Evolutionary conservation across 352 stramenopile genomes (phyloP).

Genomic region (Plasmopara muralis): DNA sequence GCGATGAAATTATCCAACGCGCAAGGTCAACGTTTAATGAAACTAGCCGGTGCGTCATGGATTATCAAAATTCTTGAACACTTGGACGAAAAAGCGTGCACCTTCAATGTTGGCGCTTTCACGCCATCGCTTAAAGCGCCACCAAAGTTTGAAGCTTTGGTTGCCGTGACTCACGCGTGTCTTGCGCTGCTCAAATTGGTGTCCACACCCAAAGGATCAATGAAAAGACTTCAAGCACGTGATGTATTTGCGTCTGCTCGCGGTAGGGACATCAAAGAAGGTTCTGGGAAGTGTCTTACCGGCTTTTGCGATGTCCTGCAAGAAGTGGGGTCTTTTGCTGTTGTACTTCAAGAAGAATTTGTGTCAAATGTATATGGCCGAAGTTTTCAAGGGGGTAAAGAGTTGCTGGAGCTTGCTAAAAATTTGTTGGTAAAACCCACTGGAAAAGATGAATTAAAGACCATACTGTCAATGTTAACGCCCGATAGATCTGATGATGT

Average conservation of each 20-base stretch:
- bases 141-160: slow-evolving; percentile 17
- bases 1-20: slow-evolving; percentile 54
- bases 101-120: slow-evolving; percentile 1
- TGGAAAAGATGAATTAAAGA: slow-evolving; percentile 7
- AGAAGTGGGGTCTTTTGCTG: slow-evolving; percentile 18
- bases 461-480: not conserved
- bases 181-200: slow-evolving; percentile 35
- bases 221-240: slow-evolving; percentile 34
- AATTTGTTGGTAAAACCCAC: not conserved
- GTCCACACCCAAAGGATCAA: slow-evolving; percentile 40
- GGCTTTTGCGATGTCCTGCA: slow-evolving; percentile 22
- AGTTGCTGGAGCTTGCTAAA: not conserved
- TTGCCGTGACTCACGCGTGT: slow-evolving; percentile 18
- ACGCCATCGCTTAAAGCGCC: slow-evolving; percentile 7
- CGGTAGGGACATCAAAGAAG: slow-evolving; percentile 1
- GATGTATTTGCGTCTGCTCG: slow-evolving; percentile 18
- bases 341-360: slow-evolving; percentile 29
- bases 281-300: slow-evolving; percentile 6
- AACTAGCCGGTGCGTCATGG: slow-evolving; percentile 41
- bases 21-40: slow-evolving; percentile 46
- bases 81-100: slow-evolving; percentile 3
- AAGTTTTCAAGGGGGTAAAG: slow-evolving; percentile 3
- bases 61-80: slow-evolving; percentile 25
- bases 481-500: slow-evolving; percentile 1
- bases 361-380: slow-evolving; percentile 25